phyloP scores from a whole-genome alignment of 164 flowering plant genomes.

The Magnolia kwangsiensis region DNA sequence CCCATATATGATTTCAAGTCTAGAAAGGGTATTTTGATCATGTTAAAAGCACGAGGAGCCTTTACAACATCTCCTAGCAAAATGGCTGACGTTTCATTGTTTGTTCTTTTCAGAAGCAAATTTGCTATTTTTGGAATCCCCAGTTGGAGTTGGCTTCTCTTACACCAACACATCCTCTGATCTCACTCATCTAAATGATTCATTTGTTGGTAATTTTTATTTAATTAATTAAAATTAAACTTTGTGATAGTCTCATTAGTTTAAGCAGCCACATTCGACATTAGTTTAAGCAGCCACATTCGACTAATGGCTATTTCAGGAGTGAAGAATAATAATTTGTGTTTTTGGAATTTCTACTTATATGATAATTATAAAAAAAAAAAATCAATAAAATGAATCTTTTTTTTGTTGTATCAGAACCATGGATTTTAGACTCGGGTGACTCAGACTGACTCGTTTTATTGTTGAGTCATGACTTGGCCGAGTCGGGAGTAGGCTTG shows the following conservation, averaged over 20 bases:
- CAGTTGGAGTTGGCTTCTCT: conserved; percentile 79
- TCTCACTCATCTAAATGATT: conserved; percentile 42
- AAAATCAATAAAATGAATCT: too few relatives aligned
- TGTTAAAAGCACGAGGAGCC: not conserved
- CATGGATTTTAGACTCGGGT: too few relatives aligned
- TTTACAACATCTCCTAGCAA: not conserved
- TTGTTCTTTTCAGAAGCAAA: conserved; percentile 50
- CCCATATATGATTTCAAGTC: not conserved
- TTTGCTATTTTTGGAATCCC: conserved; percentile 75
- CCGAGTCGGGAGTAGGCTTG: too few relatives aligned
- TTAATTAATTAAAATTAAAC: not conserved
- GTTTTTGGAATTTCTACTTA: not conserved
- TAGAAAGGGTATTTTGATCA: not conserved
- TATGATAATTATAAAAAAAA: not conserved
- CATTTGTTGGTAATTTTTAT: conserved; percentile 43
- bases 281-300: not conserved
- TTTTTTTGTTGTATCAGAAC: too few relatives aligned
- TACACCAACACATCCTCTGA: conserved; percentile 71
- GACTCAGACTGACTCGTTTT: too few relatives aligned
- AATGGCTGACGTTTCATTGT: not conserved
- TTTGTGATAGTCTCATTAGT: not conserved
- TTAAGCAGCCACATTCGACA: not conserved
- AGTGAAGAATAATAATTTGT: too few relatives aligned
- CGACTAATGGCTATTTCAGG: too few relatives aligned
- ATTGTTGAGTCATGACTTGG: too few relatives aligned